Evolutionary conservation across 805 yeast species (phyloP), one percentile per base, ranked within the genome.

Genomic region (Nakazawaea peltata): DNA sequence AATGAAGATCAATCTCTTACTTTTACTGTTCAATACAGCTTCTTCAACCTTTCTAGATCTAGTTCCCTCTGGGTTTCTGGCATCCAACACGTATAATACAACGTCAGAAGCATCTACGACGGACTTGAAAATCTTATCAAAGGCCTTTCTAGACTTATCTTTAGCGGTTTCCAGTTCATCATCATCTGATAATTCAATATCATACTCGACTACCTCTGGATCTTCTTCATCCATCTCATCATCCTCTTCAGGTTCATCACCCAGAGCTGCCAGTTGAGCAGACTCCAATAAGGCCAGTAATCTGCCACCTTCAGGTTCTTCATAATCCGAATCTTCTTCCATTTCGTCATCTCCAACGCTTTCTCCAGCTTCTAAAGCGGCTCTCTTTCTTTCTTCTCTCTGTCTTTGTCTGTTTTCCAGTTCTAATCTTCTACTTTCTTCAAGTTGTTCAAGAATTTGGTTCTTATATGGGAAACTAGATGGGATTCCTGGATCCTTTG

Each of bases 61-160:
- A 3, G 97, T 90, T 14, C 86, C 79, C 57, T 85, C 95, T 37
- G 98, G 98, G 59, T 92, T 96, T 59, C 98, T 79, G 1, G 98
- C 95, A 61, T 90, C 98, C 51, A 90, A 64, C n/a, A 90, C 96
- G 52, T 92, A 90, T 37, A 88, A 67, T 14, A 90, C 67, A 36
- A 90, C 95, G 55, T 90, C 98, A 2, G 97, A 68, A 16, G 87
- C 81, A 41, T 87, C 97, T 16, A 92, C 88, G 25, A 92, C 97
- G 12, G 87, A 71, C 59, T 87, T 88, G 69, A 88, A 90, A 41
- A 90, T 77, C 62, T 88, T 90, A 57, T 90, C 97, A 54, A 82
- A 92, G 5, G 95, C 92, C 56, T 82, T 88, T 56, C 92, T 73
- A 10, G 92, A 82, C 52, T 77, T 78, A 37, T 82, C 94, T 24